Evolutionary conservation across 495 filamentous ascomycete genomes (phyloP).

Genomic region (Lichina pygmaea): DNA sequence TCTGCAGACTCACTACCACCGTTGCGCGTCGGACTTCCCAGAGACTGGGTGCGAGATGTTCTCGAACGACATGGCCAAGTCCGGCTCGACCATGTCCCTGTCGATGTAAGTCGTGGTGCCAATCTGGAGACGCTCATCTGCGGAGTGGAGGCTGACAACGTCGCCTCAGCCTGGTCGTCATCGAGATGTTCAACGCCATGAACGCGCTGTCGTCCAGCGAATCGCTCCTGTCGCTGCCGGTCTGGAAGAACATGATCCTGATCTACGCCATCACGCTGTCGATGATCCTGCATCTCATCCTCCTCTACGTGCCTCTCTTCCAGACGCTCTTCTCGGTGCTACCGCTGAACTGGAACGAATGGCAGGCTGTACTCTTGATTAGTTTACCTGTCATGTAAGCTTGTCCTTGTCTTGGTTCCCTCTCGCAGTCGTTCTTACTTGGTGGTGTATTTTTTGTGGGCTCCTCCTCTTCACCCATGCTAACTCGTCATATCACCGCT

Average conservation of each 20-base stretch:
- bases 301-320: constrained; percentile 79
- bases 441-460: neutral
- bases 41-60: constrained; percentile 94
- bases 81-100: constrained; percentile 85
- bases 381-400: constrained; percentile 87
- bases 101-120: constrained; percentile 21
- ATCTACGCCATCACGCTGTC: constrained; percentile 82
- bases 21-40: constrained; percentile 63
- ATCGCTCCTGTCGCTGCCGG: constrained; percentile 70
- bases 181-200: constrained; percentile 99
- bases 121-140: neutral
- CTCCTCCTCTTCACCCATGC: neutral
- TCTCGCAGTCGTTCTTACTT: neutral
- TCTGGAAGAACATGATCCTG: constrained; percentile 94
- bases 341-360: constrained; percentile 70
- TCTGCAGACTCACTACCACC: constrained; percentile 65
- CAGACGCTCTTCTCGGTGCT: constrained; percentile 78
- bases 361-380: constrained; percentile 75
- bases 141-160: neutral
- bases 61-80: constrained; percentile 60
- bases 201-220: constrained; percentile 92
- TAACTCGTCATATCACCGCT: constrained; percentile 1
- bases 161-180: constrained; percentile 51
- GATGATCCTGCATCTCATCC: constrained; percentile 87
- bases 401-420: neutral